Base-by-base conservation (phyloP, 139 green algal genomes). In the Volvox reticuliferus region DNA sequence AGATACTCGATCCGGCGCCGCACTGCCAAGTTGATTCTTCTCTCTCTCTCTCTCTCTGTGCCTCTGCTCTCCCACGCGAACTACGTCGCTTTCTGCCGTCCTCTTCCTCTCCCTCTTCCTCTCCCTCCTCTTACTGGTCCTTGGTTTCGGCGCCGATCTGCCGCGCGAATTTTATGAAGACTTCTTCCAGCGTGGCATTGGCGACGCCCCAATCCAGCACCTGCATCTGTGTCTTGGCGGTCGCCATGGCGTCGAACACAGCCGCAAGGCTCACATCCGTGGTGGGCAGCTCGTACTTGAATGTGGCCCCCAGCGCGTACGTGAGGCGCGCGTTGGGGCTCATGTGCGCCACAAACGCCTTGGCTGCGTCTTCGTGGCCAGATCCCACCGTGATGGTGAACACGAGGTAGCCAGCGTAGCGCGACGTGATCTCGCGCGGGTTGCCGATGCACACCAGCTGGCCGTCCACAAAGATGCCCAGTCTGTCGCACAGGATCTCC, bases 171-270 rank as follows among this genome's bases (percentile, higher is more conserved):
- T 92, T 93, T 82, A 95, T 95, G 90, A 95, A 99, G n/a, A 99
- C 97, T 85, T 99, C 98, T 91, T 99, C 98, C 79, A 99, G 96
- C 14, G 96, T 98, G 19, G 97, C 98, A 86, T 98, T 98, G 86
- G 95, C 94, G 30, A 99, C 94, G 21, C 96, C 97, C 97, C 97
- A 99, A 87, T 99, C 97, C 33, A 97, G 75, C 85, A 99, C 91
- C 16, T 94, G 62, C 82, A 88, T 79, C 55, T 77, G 62, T 20
- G 87, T 62, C 88, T 96, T 94, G 26, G 91, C 89, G 1, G 32
- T 44, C 61, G 94, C 92, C 94, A 98, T 96, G 28, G 89, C 87
- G 37, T 81, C 82, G 88, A 98, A 98, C 28, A 98, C 93, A 14
- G 24, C 87, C 50, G 93, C 92, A n/a, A 98, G 92, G 21, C 35